Base-by-base conservation (phyloP, 805 yeast species). In the Cyberlindnera subsufficiens region DNA sequence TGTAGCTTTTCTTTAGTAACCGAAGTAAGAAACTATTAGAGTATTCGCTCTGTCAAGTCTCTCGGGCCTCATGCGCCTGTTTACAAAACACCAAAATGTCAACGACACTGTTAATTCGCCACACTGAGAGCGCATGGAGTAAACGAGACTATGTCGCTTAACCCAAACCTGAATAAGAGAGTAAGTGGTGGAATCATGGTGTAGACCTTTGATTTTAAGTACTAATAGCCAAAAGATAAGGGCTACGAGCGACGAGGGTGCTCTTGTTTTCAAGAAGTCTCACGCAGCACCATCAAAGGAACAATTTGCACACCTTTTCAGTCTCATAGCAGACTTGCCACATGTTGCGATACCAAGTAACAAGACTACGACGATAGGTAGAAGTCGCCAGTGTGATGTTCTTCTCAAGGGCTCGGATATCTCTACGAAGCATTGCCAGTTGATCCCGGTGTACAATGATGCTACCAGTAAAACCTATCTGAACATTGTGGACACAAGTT, bases 391-490 rank as follows among this genome's bases (percentile, higher is more conserved):
- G 10, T 79, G 86, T 58, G 86, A 81, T 48, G 59, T 81, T 13
- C 62, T 66, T 4, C 59, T 84, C 4, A 45, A 52, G n/a, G 81
- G 78, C 9, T 61, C 66, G 1, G 89, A 83, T 52, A 78, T 82
- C 8, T 82, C 89, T 0, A 77, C 86, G 0, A 65, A 67, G 27
- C 91, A 84, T 55, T 79, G 86, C 51, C 72, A 71, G 42, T 58
- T 83, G 9, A 59, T 71, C 3, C 60, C 74, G 5, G 64, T 76
- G 40, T 55, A 65, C 42, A 58, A 67, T 49, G 58, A 62, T 18
- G 54, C 64, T 3, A 64, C 62, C 31, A 67, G 65, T 16, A 48
- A 43, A 15, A 44, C 46, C 48, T 47, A 75, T 57, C 46, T 77
- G 14, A 68, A 74, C 48, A 54, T 82, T 10, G 69, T 76, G 3